Percentiles rank a stretch among this genome's conserved stretches.
Conservation (phyloP, 805 yeast genomes). For the Lachancea fermentati region DNA sequence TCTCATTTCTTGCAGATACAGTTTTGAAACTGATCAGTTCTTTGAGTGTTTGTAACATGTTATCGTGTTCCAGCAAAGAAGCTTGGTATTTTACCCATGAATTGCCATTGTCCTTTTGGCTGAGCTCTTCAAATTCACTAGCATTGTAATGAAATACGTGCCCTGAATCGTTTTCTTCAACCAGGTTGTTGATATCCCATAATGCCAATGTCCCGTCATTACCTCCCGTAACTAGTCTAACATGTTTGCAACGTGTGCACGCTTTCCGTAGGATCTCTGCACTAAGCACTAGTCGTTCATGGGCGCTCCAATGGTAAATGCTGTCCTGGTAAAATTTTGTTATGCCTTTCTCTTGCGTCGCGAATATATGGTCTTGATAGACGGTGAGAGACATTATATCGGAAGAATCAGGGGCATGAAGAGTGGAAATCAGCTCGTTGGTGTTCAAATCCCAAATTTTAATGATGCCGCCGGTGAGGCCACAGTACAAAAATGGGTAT, state of each 20-base stretch:
- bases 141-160: slow-evolving; percentile 3
- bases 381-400: slow-evolving; percentile 49
- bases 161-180: slow-evolving; percentile 1
- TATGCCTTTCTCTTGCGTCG: slow-evolving; percentile 39
- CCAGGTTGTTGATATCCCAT: slow-evolving; percentile 51
- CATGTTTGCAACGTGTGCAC: slow-evolving; percentile 23
- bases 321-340: slow-evolving; percentile 41
- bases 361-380: slow-evolving; percentile 28
- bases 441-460: slow-evolving; percentile 86
- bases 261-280: slow-evolving; percentile 42
- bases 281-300: slow-evolving; percentile 53
- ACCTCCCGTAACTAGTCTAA: slow-evolving; percentile 62
- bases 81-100: slow-evolving; percentile 13
- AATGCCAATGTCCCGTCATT: slow-evolving; percentile 60
- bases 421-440: slow-evolving; percentile 51
- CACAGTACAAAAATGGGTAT: slow-evolving; percentile 75
- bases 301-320: slow-evolving; percentile 45
- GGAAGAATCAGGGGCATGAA: slow-evolving; percentile 34
- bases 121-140: background rate
- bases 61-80: slow-evolving; percentile 44
- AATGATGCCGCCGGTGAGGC: slow-evolving; percentile 67
- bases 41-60: slow-evolving; percentile 55
- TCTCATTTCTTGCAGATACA: slow-evolving; percentile 64
- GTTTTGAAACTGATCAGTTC: slow-evolving; percentile 66
- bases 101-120: background rate